Evolutionary conservation across 1,139 yeast genomes (phyloP).

Genomic region (Debaryomyces coudertii): DNA sequence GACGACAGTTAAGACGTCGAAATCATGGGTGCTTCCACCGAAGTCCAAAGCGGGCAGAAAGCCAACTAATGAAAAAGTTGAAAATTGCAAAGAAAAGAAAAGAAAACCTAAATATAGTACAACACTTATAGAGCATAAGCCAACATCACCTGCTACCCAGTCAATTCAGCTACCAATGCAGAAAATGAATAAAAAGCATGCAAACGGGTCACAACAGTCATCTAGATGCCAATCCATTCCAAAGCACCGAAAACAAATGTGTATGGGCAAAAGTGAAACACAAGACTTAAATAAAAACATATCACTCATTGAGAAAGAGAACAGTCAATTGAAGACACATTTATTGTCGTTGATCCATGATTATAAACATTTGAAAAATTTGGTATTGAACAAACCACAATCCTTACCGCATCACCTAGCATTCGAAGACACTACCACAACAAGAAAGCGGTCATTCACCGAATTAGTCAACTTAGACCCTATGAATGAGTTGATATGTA

Average conservation of each 20-base stretch:
- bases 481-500: slow-evolving; percentile 30
- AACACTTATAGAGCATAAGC: not conserved
- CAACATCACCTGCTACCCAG: slow-evolving; percentile 47
- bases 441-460: slow-evolving; percentile 33
- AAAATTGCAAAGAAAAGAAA: slow-evolving; percentile 13
- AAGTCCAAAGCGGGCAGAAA: slow-evolving; percentile 90
- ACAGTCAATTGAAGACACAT: slow-evolving; percentile 38
- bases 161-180: slow-evolving; percentile 92
- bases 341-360: slow-evolving; percentile 45
- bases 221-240: not conserved
- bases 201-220: slow-evolving; percentile 9
- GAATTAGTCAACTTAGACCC: slow-evolving; percentile 26
- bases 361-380: slow-evolving; percentile 41
- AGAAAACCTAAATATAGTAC: slow-evolving; percentile 7
- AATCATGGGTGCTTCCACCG: slow-evolving; percentile 90
- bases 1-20: slow-evolving; percentile 53
- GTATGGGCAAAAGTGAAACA: slow-evolving; percentile 5
- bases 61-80: slow-evolving; percentile 43
- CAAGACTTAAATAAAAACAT: slow-evolving; percentile 25
- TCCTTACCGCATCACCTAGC: slow-evolving; percentile 11
- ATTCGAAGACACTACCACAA: slow-evolving; percentile 13
- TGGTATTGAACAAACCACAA: slow-evolving; percentile 29
- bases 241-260: not conserved
- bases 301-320: slow-evolving; percentile 37
- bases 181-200: slow-evolving; percentile 16